phyloP scores from a whole-genome alignment of 2,329 filamentous ascomycete species.

The Aspergillus pseudonomiae region DNA sequence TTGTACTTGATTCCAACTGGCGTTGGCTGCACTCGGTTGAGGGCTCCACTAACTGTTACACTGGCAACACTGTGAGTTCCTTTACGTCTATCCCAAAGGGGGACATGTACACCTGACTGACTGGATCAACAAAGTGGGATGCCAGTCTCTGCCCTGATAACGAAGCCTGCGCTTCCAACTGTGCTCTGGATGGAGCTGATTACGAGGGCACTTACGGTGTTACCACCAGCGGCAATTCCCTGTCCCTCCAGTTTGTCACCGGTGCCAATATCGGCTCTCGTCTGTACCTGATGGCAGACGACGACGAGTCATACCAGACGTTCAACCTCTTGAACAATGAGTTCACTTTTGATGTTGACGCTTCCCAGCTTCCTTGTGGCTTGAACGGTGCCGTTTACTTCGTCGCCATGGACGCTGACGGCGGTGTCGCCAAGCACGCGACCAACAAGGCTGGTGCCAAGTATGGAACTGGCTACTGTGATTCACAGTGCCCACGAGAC shows the following conservation, averaged over 20 bases:
- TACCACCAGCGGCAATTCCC: constrained; percentile 50
- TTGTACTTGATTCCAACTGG: constrained; percentile 63
- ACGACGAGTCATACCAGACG: constrained; percentile 63
- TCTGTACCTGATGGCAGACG: constrained; percentile 63
- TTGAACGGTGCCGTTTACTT: constrained; percentile 73
- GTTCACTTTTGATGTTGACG: constrained; percentile 73
- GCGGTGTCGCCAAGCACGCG: constrained; percentile 55
- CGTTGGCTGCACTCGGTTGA: constrained; percentile 56
- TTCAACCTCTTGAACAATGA: constrained; percentile 68
- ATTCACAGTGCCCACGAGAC: constrained; percentile 58
- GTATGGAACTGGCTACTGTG: constrained; percentile 67
- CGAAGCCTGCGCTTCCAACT: constrained; percentile 56
- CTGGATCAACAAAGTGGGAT: constrained; percentile 41
- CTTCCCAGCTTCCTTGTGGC: constrained; percentile 68
- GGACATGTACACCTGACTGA: background rate
- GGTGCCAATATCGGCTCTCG: constrained; percentile 53
- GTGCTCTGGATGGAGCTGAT: constrained; percentile 59
- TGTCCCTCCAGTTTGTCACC: constrained; percentile 54
- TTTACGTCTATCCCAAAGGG: too few species aligned
- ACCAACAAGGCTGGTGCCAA: constrained; percentile 60
- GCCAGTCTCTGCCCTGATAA: constrained; percentile 51
- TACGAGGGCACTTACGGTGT: constrained; percentile 57
- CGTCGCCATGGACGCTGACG: constrained; percentile 61
- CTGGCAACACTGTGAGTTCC: constrained; percentile 47
- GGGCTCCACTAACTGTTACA: constrained; percentile 60